Conservation (phyloP, 345 rosid species). For the Rhodomyrtus tomentosa region DNA sequence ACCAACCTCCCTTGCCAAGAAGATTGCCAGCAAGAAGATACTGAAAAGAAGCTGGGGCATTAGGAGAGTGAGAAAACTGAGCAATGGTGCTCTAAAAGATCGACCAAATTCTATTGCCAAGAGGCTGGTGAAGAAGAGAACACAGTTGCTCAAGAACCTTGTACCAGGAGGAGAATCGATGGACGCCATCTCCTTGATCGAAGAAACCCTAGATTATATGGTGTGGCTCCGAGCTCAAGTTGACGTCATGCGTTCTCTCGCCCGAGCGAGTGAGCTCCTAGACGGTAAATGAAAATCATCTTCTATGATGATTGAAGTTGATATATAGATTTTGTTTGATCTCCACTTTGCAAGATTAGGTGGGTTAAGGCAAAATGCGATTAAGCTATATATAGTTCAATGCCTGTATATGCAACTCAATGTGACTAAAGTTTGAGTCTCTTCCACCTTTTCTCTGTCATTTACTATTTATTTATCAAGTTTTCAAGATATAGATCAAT, state of each 20-base stretch:
- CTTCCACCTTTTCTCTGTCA: not conserved
- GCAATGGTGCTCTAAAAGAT: not conserved
- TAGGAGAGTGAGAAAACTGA: slow-evolving; percentile 11
- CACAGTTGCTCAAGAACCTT: slow-evolving; percentile 42
- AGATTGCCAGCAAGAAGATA: slow-evolving; percentile 55
- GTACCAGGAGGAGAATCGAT: slow-evolving; percentile 72
- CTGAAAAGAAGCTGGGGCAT: slow-evolving; percentile 26
- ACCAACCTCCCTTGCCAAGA: slow-evolving; percentile 8
- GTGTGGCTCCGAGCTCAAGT: slow-evolving; percentile 66
- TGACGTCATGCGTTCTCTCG: slow-evolving; percentile 58
- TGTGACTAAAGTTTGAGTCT: not conserved
- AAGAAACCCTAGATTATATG: slow-evolving; percentile 83
- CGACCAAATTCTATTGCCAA: slow-evolving; percentile 14
- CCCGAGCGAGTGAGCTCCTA: slow-evolving; percentile 4
- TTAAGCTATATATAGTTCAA: not conserved
- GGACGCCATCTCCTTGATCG: slow-evolving; percentile 43
- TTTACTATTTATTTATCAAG: not conserved
- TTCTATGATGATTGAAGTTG: not conserved
- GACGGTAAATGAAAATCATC: not conserved
- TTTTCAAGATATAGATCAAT: not conserved
- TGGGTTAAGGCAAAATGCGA: not conserved
- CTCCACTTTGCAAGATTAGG: not conserved
- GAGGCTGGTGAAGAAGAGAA: slow-evolving; percentile 43
- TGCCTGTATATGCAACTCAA: not conserved
- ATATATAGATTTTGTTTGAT: not conserved